Conservation (phyloP, 768 basidiomycete species). For the Lactarius trivialis region DNA sequence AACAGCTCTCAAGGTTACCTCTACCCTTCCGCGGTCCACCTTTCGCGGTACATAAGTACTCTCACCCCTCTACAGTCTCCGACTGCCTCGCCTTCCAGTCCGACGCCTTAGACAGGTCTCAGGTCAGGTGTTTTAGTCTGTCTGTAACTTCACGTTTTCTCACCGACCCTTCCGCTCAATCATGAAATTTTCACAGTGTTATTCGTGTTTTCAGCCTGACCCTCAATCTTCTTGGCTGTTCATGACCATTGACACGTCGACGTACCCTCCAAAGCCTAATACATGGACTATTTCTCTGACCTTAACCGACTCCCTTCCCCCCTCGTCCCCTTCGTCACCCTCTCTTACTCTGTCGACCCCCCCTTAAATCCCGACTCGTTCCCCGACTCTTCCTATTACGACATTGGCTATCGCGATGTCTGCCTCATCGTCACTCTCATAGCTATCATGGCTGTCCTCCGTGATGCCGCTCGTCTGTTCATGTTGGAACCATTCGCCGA, state of each 20-base stretch:
- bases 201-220: neutral
- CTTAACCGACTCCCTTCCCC: slow-evolving; percentile 38
- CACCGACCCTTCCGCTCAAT: neutral
- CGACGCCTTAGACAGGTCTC: neutral
- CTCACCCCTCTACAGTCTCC: neutral
- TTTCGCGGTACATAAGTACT: neutral
- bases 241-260: slow-evolving; percentile 20
- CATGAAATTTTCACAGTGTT: neutral
- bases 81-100: neutral
- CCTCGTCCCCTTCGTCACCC: slow-evolving; percentile 60
- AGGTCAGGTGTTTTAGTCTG: neutral
- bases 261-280: neutral
- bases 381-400: slow-evolving; percentile 61
- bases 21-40: neutral
- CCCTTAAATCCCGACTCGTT: slow-evolving; percentile 66
- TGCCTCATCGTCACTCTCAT: slow-evolving; percentile 79
- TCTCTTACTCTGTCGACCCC: slow-evolving; percentile 58
- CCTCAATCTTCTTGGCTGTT: slow-evolving; percentile 7
- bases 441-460: slow-evolving; percentile 76
- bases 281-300: slow-evolving; percentile 22
- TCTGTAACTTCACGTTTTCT: neutral
- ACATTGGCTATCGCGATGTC: slow-evolving; percentile 67
- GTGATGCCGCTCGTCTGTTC: slow-evolving; percentile 69
- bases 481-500: slow-evolving; percentile 77
- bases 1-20: neutral